Evolutionary conservation across 768 basidiomycete genomes (phyloP), one percentile per base, ranked within the genome.

Genomic region (Inosperma sp.): DNA sequence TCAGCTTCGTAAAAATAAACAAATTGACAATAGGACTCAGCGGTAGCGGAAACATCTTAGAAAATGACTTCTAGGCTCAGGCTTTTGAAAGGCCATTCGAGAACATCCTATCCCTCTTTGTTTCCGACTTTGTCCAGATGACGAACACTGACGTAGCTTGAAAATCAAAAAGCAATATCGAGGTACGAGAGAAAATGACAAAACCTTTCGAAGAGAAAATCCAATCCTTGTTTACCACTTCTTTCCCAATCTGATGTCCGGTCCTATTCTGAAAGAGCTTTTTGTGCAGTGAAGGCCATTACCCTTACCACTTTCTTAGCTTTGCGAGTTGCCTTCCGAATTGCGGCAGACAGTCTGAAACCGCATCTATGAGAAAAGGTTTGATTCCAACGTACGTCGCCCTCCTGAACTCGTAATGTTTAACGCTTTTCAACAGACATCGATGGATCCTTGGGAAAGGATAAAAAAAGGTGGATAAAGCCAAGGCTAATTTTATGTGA

Each of bases 101-200:
- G n/a, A n/a, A n/a, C n/a, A n/a, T 45, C 44, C 14, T n/a, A 33
- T 45, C 34, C 44, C 8, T 45, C 43, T 21, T 45, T n/a, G 44
- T 30, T 31, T 21, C 43, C 43, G 33, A 44, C 8, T 44, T 44
- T 44, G 43, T 44, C 43, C 16, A 44, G 43, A 44, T 31, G 26
- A 30, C 6, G 44, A 45, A 45, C 29, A 45, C 44, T 45, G 30
- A 44, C 44, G 34, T 7, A 45, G 30, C 27, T 45, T 31, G 34
- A 45, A 33, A 27, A 45, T 45, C 16, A 33, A 22, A 33, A 31
- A 44, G 21, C 30, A 22, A 22, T 31, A 21, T 13, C n/a, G n/a
- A n/a, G 44, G 19, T 31, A 23, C 19, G 34, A 33, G 44, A 45
- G 44, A n/a, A 45, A 45, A 45, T n/a, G 44, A 33, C 30, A 30